Evolutionary conservation across 768 basidiomycete genomes (phyloP), one percentile per base, ranked within the genome.

Genomic region (Calvatia gigantea): DNA sequence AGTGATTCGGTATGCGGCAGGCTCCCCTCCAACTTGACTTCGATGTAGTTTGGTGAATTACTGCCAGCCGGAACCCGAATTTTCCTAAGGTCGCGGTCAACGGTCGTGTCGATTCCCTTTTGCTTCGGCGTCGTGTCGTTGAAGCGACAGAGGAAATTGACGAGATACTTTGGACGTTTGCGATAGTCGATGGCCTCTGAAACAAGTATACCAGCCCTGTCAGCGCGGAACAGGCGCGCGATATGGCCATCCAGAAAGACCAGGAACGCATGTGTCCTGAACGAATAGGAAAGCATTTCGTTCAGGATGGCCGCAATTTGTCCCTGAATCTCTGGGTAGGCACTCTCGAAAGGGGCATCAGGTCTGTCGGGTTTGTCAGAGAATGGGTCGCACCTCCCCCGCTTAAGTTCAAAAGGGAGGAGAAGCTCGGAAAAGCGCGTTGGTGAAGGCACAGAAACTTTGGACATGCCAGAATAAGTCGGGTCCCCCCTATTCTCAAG

Each of bases 171-270:
- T 8, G 61, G 59, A 0, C 66, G n/a, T 4, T 57, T 8, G 4
- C 52, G 44, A 27, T 64, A 63, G 44, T 67, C 54, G 61, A 74
- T 70, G 0, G 46, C n/a, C 23, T 57, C 52, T 0, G 71, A 60
- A 3, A 71, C 69, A 12, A 74, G 59, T 0, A 58, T 62, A 6
- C 70, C 74, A 2, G 69, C 58, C 2, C 72, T 65, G 50, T 75
- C 74, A 58, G 65, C 63, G 3, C 66, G 63, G 19, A 75, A 60
- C 32, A 74, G 52, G 2, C 71, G 67, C 7, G 59, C 69, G 17
- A 47, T 50, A 0, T 57, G 54, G 28, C 65, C 63, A 14, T 39
- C 60, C 17, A 75, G 55, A 27, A 58, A 62, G 38, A 73, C 29
- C 0, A 67, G 59, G 60, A 71, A 73, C 6, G 57, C 38, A 35